phyloP scores from a whole-genome alignment of 2,329 filamentous ascomycete genomes.

The Davidsoniella eucalypti region DNA sequence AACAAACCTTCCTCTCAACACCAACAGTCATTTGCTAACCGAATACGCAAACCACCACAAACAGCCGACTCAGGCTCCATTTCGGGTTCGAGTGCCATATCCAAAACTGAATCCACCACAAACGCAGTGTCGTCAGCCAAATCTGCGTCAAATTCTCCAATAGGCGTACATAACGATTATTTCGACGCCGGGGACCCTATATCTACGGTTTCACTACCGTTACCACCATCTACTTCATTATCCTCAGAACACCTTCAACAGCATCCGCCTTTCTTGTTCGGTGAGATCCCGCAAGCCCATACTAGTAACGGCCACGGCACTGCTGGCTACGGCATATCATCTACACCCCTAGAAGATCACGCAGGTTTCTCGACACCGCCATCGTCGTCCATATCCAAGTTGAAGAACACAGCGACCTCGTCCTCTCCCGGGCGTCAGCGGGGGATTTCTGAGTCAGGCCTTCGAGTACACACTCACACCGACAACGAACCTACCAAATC shows the following conservation, averaged over 20 bases:
- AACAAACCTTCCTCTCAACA: slow-evolving; percentile 10
- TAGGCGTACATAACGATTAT: background rate
- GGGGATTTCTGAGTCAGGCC: slow-evolving; percentile 56
- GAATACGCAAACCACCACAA: slow-evolving; percentile 36
- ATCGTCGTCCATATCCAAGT: background rate
- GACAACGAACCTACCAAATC: background rate
- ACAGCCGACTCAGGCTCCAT: slow-evolving; percentile 15
- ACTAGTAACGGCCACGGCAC: slow-evolving; percentile 38
- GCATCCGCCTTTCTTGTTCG: slow-evolving; percentile 42
- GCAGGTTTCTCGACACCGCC: background rate
- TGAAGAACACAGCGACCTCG: background rate
- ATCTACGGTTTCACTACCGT: background rate
- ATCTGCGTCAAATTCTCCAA: background rate
- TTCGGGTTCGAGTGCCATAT: background rate
- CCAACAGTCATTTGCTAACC: slow-evolving; percentile 37
- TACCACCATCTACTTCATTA: too few relatives aligned
- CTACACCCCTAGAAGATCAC: too few relatives aligned
- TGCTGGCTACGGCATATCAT: background rate
- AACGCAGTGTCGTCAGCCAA: background rate
- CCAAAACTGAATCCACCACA: background rate
- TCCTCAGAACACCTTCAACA: slow-evolving; percentile 1
- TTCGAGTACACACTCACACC: slow-evolving; percentile 30
- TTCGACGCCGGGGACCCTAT: background rate
- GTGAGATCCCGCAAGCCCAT: slow-evolving; percentile 41
- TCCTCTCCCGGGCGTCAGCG: slow-evolving; percentile 29